Evolutionary conservation across 2,329 filamentous ascomycete genomes (phyloP).

Genomic region (Shiraia sp.): DNA sequence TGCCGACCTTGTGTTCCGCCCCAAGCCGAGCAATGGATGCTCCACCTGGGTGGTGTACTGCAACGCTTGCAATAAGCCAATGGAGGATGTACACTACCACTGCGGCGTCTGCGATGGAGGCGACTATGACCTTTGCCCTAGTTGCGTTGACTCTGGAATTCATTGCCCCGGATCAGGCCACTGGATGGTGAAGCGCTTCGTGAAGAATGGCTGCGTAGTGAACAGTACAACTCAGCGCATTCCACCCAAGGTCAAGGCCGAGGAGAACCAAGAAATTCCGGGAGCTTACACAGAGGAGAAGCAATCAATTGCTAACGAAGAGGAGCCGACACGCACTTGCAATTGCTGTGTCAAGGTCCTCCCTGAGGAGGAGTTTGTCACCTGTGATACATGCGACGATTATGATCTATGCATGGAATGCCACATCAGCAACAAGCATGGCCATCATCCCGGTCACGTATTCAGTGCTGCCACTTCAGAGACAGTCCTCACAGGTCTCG

Average conservation of each 20-base stretch:
- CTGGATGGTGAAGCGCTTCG: slow-evolving; percentile 91
- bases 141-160: slow-evolving; percentile 74
- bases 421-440: slow-evolving; percentile 75
- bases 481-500: slow-evolving; percentile 59
- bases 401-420: slow-evolving; percentile 89
- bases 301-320: slow-evolving; percentile 43
- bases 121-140: slow-evolving; percentile 89
- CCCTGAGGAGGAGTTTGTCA: slow-evolving; percentile 78
- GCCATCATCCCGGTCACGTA: slow-evolving; percentile 85
- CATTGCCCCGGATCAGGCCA: slow-evolving; percentile 79
- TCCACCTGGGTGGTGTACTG: slow-evolving; percentile 83
- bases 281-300: slow-evolving; percentile 52
- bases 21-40: slow-evolving; percentile 42
- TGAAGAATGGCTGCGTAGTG: slow-evolving; percentile 76
- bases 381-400: slow-evolving; percentile 83
- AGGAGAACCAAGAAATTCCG: slow-evolving; percentile 46
- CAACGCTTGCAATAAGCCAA: slow-evolving; percentile 81
- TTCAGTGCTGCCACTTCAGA: slow-evolving; percentile 72
- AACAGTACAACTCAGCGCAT: slow-evolving; percentile 86
- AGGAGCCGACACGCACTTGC: slow-evolving; percentile 66
- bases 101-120: slow-evolving; percentile 91
- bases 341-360: slow-evolving; percentile 73
- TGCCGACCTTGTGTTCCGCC: slow-evolving; percentile 44
- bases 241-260: slow-evolving; percentile 61
- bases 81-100: slow-evolving; percentile 86